These are phyloP conservation scores for Rhododendron henanense DNA, from an alignment of 148 eudicot species.

Conservation along the genomic window DNA sequence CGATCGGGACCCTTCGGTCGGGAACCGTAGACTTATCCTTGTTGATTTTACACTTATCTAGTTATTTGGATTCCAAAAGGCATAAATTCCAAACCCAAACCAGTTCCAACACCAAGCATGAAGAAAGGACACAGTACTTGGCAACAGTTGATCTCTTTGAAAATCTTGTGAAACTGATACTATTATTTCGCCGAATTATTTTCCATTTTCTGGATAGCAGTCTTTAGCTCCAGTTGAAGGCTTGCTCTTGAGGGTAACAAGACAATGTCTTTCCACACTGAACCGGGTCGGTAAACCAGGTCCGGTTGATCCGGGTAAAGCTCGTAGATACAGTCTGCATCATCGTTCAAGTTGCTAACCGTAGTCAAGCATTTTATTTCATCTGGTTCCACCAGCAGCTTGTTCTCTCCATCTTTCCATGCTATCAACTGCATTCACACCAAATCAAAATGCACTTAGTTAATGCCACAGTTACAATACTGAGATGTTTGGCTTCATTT, in stretches of 20 bases:
- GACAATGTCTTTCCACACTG: conserved; percentile 66
- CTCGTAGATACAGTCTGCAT: conserved; percentile 75
- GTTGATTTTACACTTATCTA: not conserved
- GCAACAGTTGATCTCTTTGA: not conserved
- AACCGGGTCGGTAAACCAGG: conserved; percentile 31
- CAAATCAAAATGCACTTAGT: not conserved
- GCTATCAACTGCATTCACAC: conserved; percentile 64
- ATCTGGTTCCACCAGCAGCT: conserved; percentile 58
- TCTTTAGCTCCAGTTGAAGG: conserved; percentile 46
- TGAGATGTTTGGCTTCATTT: no score
- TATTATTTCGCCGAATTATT: not conserved
- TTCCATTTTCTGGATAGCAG: conserved; percentile 41
- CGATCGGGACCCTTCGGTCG: no score
- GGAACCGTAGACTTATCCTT: no score
- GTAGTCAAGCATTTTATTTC: conserved; percentile 44
- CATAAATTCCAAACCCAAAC: not conserved
- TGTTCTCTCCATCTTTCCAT: conserved; percentile 73
- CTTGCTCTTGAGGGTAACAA: conserved; percentile 41
- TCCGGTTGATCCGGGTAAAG: conserved; percentile 33
- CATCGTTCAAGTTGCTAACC: conserved; percentile 53
- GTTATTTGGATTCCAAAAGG: not conserved
- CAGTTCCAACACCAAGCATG: not conserved
- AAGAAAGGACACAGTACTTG: not conserved
- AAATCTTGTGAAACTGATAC: not conserved
- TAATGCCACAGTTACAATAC: not conserved